These are phyloP conservation scores for Colletotrichum brevisporum DNA, from an alignment of 2,329 filamentous ascomycete species.

Conservation along the genomic window DNA sequence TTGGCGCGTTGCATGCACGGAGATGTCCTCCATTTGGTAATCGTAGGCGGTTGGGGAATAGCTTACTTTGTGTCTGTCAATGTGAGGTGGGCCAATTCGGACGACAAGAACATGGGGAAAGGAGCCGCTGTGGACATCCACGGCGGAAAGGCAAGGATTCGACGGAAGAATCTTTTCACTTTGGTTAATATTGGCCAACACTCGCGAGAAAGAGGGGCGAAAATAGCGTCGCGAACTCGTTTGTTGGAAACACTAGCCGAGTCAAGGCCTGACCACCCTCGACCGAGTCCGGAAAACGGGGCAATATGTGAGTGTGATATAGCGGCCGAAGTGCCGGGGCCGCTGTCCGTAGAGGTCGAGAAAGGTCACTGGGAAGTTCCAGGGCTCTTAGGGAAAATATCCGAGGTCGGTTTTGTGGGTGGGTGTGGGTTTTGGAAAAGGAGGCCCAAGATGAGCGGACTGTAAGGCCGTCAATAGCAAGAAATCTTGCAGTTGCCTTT, in stretches of 20 bases:
- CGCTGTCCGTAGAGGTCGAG: not conserved
- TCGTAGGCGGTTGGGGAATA: not conserved
- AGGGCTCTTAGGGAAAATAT: not conserved
- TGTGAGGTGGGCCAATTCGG: not conserved
- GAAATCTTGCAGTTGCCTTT: not conserved
- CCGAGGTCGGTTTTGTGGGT: not conserved
- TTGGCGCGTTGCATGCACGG: not conserved
- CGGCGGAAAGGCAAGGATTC: slow-evolving; percentile 1
- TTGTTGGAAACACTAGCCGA: slow-evolving; percentile 33
- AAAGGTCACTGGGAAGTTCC: slow-evolving; percentile 3
- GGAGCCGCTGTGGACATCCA: not conserved
- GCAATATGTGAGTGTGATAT: slow-evolving; percentile 22
- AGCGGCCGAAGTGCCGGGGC: not conserved
- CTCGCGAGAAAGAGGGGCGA: slow-evolving; percentile 15
- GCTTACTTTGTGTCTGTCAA: not conserved
- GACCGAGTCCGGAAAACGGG: slow-evolving; percentile 26
- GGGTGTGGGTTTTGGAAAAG: not conserved
- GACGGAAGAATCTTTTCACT: slow-evolving; percentile 19
- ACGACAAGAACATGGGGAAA: slow-evolving; percentile 16
- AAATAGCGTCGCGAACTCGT: slow-evolving; percentile 20
- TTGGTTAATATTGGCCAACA: not conserved
- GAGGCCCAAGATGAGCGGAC: not conserved
- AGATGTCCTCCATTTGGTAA: slow-evolving; percentile 8
- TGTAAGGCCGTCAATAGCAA: not conserved
- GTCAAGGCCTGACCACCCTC: slow-evolving; percentile 15